Conservation (phyloP, 129 eudicot species). For the Flaveria sonorensis region DNA sequence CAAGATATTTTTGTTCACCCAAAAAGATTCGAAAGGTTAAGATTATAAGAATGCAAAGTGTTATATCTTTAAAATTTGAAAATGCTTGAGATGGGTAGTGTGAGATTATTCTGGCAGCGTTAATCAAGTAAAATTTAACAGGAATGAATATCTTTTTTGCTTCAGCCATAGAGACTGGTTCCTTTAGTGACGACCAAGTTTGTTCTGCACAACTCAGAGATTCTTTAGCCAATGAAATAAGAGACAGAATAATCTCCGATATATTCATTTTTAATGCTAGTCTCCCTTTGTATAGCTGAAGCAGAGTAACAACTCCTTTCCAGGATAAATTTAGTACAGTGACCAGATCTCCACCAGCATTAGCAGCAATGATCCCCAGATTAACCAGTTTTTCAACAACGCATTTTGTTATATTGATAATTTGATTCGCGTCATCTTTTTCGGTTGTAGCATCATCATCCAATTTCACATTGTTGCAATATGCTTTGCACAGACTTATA, state of each 20-base stretch:
- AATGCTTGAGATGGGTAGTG: constrained; percentile 79
- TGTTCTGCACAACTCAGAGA: constrained; percentile 68
- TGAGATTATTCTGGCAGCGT: constrained; percentile 87
- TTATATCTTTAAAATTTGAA: constrained; percentile 55
- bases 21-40: constrained; percentile 62
- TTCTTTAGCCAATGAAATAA: constrained; percentile 66
- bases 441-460: constrained; percentile 45
- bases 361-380: constrained; percentile 78
- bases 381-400: constrained; percentile 67
- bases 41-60: constrained; percentile 60
- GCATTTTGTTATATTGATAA: constrained; percentile 47
- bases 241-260: constrained; percentile 60
- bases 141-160: constrained; percentile 89
- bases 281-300: constrained; percentile 73
- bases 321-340: constrained; percentile 76
- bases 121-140: constrained; percentile 79
- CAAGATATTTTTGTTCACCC: constrained; percentile 55
- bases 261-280: constrained; percentile 65
- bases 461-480: constrained; percentile 54
- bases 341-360: constrained; percentile 86
- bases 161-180: constrained; percentile 53
- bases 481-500: constrained; percentile 66
- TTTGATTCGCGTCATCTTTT: constrained; percentile 40
- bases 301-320: constrained; percentile 94
- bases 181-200: constrained; percentile 63